A percentile compares a stretch with the other conserved stretches of the same genome.
These are phyloP conservation scores for Aureobasidium mangrovei DNA, from an alignment of 2,329 filamentous ascomycete species.

Conservation along the genomic window DNA sequence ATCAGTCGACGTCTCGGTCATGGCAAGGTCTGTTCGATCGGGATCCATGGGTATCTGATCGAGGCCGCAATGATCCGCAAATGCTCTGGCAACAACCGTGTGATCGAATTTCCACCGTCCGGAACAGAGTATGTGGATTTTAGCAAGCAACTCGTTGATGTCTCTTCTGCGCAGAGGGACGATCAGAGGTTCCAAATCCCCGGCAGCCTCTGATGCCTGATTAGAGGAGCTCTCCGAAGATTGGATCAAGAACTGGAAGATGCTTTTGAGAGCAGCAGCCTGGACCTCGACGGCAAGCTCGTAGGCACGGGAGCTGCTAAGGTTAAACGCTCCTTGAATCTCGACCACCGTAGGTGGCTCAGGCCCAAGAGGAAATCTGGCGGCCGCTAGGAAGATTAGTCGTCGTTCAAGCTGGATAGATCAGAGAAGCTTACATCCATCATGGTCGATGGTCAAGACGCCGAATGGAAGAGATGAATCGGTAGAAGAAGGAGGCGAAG, in stretches of 20 bases:
- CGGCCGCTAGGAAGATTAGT: conserved; percentile 1
- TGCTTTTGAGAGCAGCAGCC: conserved; percentile 6
- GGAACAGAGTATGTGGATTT: conserved; percentile 10
- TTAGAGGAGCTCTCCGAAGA: not conserved
- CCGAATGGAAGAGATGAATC: conserved; percentile 6
- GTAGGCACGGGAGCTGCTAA: not conserved
- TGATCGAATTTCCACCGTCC: conserved; percentile 15
- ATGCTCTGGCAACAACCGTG: conserved; percentile 6
- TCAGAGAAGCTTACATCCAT: not conserved
- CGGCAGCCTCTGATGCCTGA: not conserved
- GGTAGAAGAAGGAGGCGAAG: not conserved
- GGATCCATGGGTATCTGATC: conserved; percentile 6
- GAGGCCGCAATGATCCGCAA: conserved; percentile 8
- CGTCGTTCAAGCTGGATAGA: not conserved
- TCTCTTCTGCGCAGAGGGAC: not conserved
- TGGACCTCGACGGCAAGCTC: conserved; percentile 11
- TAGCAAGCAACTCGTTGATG: conserved; percentile 9
- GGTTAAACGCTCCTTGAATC: conserved; percentile 4
- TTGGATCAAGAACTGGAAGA: conserved; percentile 6
- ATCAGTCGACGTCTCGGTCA: conserved; percentile 22
- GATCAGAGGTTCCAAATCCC: not conserved
- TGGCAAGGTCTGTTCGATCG: conserved; percentile 6
- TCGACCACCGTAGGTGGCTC: conserved; percentile 8
- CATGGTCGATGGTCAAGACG: not conserved
- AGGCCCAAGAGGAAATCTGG: conserved; percentile 9